Base-by-base conservation (phyloP, 1,284 basidiomycete genomes). In the Xerocomus nothofagi region DNA sequence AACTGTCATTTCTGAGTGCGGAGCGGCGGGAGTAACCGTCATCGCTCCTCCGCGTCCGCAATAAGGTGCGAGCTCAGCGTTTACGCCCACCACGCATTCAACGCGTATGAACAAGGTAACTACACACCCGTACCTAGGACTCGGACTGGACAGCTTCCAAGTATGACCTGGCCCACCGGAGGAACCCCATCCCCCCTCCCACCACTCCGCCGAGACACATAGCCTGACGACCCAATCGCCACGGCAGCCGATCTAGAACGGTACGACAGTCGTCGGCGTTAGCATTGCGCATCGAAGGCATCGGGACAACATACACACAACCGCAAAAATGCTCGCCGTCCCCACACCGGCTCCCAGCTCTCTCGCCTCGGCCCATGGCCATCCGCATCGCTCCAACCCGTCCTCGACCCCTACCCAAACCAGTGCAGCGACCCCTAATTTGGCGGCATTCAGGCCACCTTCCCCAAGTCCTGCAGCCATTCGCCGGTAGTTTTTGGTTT, bases 401-500 rank as follows among this genome's bases (percentile, higher is more conserved):
- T 86, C 82, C 69, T 90, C 86, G n/a, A 83, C 67, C 37, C 74
- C 79, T 6, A 86, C 85, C 79, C 84, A 91, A 24, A 77, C 79
- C 32, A 78, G 55, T 36, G 77, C 84, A 36, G 81, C 71, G 14
- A 68, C 62, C 0, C 78, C 83, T 24, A 93, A 70, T 60, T 75
- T 77, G 41, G 68, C 57, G 3, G 79, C 86, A 41, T 88, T 80
- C 50, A 58, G 54, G 1, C 80, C 82, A 2, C 80, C 91, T 21
- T 79, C 82, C 59, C 79, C 80, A 63, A 92, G 63, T n/a, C 79
- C 90, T 1, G 79, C 85, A 56, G 84, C 77, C 65, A 91, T 77
- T 59, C 91, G 81, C 59, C 80, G 76, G 74, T 93, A 93, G 72
- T 93, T 93, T 71, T 93, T 93, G 34, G 90, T 92, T 75, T 93